A percentile compares a stretch with the other conserved stretches of the same genome.
phyloP scores from a whole-genome alignment of 768 basidiomycete genomes.

The Suillus weaverae region DNA sequence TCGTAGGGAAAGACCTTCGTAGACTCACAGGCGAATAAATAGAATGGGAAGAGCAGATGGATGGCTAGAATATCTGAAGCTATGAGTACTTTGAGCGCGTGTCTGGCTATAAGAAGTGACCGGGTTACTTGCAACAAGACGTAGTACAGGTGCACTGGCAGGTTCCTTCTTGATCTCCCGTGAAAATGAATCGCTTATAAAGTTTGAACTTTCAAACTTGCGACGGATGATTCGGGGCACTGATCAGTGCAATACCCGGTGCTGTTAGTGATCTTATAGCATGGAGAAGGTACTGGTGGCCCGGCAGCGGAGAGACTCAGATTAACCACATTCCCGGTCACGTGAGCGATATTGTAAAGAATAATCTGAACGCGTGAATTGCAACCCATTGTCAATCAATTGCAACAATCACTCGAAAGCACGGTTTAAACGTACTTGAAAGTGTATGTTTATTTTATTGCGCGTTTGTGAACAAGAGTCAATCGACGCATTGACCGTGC shows the following conservation, averaged over 20 bases:
- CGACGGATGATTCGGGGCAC: not conserved
- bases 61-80: not conserved
- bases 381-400: not conserved
- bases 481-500: not conserved
- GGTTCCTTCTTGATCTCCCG: not conserved
- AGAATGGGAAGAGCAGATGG: not conserved
- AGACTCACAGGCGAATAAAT: not conserved
- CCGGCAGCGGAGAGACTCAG: not conserved
- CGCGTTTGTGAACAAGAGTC: not conserved
- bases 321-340: not conserved
- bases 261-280: not conserved
- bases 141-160: not conserved
- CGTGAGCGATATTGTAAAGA: not conserved
- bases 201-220: not conserved
- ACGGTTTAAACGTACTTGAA: not conserved
- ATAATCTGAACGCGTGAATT: not conserved
- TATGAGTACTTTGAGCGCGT: not conserved
- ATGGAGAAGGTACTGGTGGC: not conserved
- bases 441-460: not conserved
- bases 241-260: not conserved
- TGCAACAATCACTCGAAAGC: not conserved
- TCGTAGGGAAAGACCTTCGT: not conserved
- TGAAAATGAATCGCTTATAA: not conserved
- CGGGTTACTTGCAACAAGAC: not conserved
- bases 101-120: not conserved